Evolutionary conservation across 352 stramenopile species (phyloP).

Genomic region (Lagenidium giganteum): DNA sequence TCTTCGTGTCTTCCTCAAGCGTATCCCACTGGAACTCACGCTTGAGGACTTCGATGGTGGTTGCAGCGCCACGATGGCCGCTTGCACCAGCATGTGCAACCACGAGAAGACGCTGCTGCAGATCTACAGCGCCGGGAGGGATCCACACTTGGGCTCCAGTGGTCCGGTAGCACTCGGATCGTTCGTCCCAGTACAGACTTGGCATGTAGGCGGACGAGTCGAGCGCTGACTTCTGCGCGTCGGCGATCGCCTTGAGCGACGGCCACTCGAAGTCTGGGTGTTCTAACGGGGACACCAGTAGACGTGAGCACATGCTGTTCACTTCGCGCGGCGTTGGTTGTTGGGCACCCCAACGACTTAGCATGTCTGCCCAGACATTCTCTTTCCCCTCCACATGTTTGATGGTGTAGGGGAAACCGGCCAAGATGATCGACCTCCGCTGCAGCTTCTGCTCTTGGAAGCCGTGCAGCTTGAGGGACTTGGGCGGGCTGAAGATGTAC

Average conservation of each 20-base stretch:
- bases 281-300: constrained; percentile 9
- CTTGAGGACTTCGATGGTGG: constrained; percentile 10
- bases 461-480: constrained; percentile 1
- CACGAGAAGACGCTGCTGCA: constrained; percentile 17
- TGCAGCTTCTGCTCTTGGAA: constrained; percentile 26
- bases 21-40: constrained; percentile 12
- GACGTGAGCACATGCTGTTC: background rate
- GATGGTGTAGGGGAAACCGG: constrained; percentile 21
- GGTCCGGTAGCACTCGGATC: background rate
- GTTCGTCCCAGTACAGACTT: constrained; percentile 11
- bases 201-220: too few relatives aligned
- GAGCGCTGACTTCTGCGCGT: too few relatives aligned
- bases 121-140: constrained; percentile 3
- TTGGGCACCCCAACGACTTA: constrained; percentile 17
- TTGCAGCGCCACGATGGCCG: constrained; percentile 16
- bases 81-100: constrained; percentile 16
- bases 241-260: background rate
- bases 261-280: constrained; percentile 11
- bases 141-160: constrained; percentile 16
- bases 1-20: constrained; percentile 2
- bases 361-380: constrained; percentile 26
- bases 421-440: constrained; percentile 15
- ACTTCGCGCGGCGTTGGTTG: too few relatives aligned
- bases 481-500: constrained; percentile 21
- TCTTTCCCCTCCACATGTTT: constrained; percentile 16